Conservation (phyloP, 306 rosid species). For the Aeschynomene evenia region DNA sequence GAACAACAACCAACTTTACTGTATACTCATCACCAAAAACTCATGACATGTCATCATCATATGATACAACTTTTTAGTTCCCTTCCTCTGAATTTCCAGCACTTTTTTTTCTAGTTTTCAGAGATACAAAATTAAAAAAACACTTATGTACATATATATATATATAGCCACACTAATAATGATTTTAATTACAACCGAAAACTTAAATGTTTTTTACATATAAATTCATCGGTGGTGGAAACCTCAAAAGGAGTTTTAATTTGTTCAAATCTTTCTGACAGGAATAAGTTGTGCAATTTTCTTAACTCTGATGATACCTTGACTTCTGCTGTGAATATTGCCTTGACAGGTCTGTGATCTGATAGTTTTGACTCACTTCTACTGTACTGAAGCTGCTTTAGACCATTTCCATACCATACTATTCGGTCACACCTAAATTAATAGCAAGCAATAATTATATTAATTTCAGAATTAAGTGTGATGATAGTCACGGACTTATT, state of each 20-base stretch:
- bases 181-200: conserved; percentile 38
- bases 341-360: conserved; percentile 85
- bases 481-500: not conserved
- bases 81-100: not conserved
- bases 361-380: conserved; percentile 75
- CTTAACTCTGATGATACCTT: conserved; percentile 25
- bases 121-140: conserved; percentile 8
- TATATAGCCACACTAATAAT: conserved; percentile 13
- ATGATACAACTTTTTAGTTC: not conserved
- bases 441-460: not conserved
- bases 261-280: conserved; percentile 55
- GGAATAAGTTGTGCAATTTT: conserved; percentile 39
- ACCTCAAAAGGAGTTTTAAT: conserved; percentile 47
- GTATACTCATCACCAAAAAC: conserved; percentile 43
- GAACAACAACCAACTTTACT: conserved; percentile 37
- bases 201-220: conserved; percentile 40
- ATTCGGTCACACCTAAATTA: conserved; percentile 79
- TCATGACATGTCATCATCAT: not conserved
- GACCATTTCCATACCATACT: conserved; percentile 68
- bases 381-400: conserved; percentile 61
- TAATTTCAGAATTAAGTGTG: not conserved
- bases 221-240: conserved; percentile 42
- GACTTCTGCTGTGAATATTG: conserved; percentile 58
- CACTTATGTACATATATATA: conserved; percentile 12
- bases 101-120: not conserved